Base-by-base conservation (phyloP, 805 yeast genomes). In the Ogataea pini region DNA sequence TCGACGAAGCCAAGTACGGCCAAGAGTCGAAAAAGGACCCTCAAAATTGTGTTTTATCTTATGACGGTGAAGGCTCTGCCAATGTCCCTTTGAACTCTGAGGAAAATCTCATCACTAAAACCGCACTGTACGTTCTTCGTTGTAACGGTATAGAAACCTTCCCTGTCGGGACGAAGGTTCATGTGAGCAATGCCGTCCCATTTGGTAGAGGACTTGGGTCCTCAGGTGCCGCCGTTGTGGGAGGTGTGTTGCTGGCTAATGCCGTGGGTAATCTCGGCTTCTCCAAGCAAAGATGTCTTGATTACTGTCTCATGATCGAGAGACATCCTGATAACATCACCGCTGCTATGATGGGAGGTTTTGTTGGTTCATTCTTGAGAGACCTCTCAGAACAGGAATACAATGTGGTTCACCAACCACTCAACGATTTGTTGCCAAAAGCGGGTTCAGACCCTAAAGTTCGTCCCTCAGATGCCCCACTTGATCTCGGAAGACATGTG, bases 291-390 rank as follows among this genome's bases (percentile, higher is more conserved):
- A 77, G 98, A 59, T 78, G 94, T 83, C 74, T 94, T 60, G 99
- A 94, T 68, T 94, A 87, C 73, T 89, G 97, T 68, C 77, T 94
- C 59, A 88, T 94, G 94, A 91, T 94, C 57, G 99, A 94, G 73
- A 83, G 98, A 66, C 99, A 94, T 63, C 99, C 99, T 29, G 99
- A 94, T 70, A 94, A 94, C 68, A 91, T 94, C 62, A 89, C 97
- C 10, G 99, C 99, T 27, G 96, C 99, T 31, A 89, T 94, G 96
- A 86, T 91, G 84, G 99, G 99, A 51, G 97, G 99, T 1, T 94
- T 94, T 67, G 96, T 91, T 36, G 99, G 99, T 37, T 89, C 97
- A 3, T 94, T 86, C 68, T 77, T 94, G 62, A 80, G 96, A 60
- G 95, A 88, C 53, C 72, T 94, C 50, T 73, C 82, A 28, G 82